Conservation (phyloP, 2,329 filamentous ascomycete species). For the Byssochlamys sp. region DNA sequence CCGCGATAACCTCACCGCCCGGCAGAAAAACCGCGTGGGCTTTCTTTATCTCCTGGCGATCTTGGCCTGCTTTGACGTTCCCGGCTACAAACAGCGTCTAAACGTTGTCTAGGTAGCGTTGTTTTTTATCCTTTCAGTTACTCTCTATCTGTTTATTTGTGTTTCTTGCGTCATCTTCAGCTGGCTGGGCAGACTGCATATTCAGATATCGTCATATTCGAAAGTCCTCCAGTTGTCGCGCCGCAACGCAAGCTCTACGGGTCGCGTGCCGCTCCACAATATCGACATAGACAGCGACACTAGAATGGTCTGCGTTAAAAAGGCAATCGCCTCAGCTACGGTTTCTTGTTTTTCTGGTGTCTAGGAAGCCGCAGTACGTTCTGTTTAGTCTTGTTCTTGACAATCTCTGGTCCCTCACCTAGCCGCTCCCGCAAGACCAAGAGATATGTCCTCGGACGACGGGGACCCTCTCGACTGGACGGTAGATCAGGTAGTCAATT, state of each 20-base stretch:
- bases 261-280: background rate
- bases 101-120: background rate
- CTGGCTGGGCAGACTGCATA: background rate
- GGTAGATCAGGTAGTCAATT: conserved; percentile 55
- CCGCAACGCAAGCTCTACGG: background rate
- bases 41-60: background rate
- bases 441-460: conserved; percentile 19
- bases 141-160: background rate
- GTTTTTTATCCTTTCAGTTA: background rate
- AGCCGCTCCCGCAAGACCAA: background rate
- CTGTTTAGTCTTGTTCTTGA: background rate
- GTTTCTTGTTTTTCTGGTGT: background rate
- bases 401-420: background rate
- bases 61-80: background rate
- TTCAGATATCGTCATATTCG: background rate
- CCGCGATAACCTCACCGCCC: background rate
- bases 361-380: background rate
- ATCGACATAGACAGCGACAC: background rate
- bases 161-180: background rate
- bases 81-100: background rate
- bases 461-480: conserved; percentile 68
- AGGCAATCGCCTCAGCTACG: background rate
- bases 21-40: background rate
- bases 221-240: background rate
- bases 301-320: background rate